Evolutionary conservation across 1,284 basidiomycete genomes (phyloP).

Genomic region (Cryptococcus sp.): DNA sequence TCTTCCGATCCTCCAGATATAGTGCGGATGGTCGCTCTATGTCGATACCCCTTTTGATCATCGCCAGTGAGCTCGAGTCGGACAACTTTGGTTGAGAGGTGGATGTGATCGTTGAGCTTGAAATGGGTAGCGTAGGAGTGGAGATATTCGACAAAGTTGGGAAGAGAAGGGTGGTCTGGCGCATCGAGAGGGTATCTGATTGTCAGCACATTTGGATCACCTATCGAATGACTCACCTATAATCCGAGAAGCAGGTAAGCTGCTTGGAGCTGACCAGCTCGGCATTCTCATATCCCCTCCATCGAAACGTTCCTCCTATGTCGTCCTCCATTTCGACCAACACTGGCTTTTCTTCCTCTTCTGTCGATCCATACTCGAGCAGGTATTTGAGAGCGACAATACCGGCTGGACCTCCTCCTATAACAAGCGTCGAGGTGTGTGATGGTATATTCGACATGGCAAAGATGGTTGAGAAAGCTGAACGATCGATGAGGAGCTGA

Average conservation of each 20-base stretch:
- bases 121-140: slow-evolving; percentile 54
- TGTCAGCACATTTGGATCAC: not conserved
- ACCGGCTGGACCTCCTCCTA: slow-evolving; percentile 59
- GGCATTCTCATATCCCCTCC: slow-evolving; percentile 51
- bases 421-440: slow-evolving; percentile 37
- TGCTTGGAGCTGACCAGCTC: slow-evolving; percentile 48
- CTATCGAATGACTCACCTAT: slow-evolving; percentile 42
- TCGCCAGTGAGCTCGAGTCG: slow-evolving; percentile 21
- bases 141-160: slow-evolving; percentile 58
- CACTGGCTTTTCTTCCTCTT: slow-evolving; percentile 50
- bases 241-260: slow-evolving; percentile 61
- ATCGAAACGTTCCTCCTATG: slow-evolving; percentile 59
- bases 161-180: slow-evolving; percentile 57
- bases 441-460: slow-evolving; percentile 11
- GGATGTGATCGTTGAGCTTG: slow-evolving; percentile 48
- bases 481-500: too few species aligned
- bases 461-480: not conserved
- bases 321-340: slow-evolving; percentile 59
- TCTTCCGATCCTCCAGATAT: slow-evolving; percentile 5
- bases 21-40: slow-evolving; percentile 21
- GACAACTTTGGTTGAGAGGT: slow-evolving; percentile 50
- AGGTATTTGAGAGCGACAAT: slow-evolving; percentile 59
- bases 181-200: slow-evolving; percentile 46
- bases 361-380: slow-evolving; percentile 47
- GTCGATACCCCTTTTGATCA: slow-evolving; percentile 11